phyloP scores from a whole-genome alignment of 495 filamentous ascomycete genomes.

The Astrocystis sublimbata region DNA sequence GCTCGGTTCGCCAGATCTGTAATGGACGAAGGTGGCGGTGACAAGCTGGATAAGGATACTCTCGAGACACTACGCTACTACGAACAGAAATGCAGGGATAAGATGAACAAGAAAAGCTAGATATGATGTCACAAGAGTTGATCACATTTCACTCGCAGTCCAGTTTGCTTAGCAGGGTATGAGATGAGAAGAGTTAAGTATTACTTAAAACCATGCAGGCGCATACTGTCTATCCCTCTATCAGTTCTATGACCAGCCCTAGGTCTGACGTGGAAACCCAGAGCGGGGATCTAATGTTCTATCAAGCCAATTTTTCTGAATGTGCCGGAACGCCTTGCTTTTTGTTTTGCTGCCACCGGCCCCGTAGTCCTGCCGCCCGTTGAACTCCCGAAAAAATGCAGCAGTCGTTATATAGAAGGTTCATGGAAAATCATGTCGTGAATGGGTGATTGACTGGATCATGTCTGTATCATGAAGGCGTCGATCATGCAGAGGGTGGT shows the following conservation, averaged over 20 bases:
- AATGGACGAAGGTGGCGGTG: slow-evolving; percentile 29
- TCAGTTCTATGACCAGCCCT: neutral
- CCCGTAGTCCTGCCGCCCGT: slow-evolving; percentile 15
- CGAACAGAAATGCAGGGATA: slow-evolving; percentile 35
- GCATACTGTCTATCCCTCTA: slow-evolving; percentile 11
- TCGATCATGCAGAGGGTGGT: neutral
- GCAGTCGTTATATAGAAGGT: slow-evolving; percentile 28
- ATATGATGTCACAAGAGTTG: neutral
- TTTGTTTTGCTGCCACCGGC: slow-evolving; percentile 21
- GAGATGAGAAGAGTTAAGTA: slow-evolving; percentile 1
- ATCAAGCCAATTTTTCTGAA: slow-evolving; percentile 27
- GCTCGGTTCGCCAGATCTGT: slow-evolving; percentile 34
- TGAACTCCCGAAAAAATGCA: slow-evolving; percentile 30
- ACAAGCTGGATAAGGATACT: slow-evolving; percentile 40
- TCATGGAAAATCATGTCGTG: slow-evolving; percentile 21
- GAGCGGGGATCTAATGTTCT: slow-evolving; percentile 21
- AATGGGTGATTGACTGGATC: neutral
- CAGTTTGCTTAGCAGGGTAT: neutral
- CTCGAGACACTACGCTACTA: slow-evolving; percentile 37
- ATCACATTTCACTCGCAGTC: neutral
- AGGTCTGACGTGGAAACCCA: neutral
- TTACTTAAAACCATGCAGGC: neutral
- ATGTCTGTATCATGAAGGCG: slow-evolving; percentile 8
- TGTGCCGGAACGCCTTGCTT: slow-evolving; percentile 40
- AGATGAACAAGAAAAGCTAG: neutral